A percentile compares a stretch with the other conserved stretches of the same genome.
Evolutionary conservation across 1,139 yeast species (phyloP).

Genomic region (Suhomyces guaymorum): DNA sequence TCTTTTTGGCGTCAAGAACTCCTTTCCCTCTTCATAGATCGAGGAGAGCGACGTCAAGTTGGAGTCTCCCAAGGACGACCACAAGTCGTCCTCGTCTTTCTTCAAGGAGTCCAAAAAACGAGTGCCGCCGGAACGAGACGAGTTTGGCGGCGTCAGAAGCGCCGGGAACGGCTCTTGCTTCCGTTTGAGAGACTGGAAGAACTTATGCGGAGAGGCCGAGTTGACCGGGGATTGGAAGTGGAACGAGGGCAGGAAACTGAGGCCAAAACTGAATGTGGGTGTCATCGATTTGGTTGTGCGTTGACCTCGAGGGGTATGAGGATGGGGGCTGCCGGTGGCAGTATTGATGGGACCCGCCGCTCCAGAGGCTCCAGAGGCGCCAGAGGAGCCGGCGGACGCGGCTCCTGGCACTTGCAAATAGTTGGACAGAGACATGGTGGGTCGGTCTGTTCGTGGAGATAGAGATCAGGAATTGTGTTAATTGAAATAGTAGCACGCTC

Average conservation of each 20-base stretch:
- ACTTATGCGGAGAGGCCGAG: slow-evolving; percentile 40
- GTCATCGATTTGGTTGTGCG: slow-evolving; percentile 19
- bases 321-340: slow-evolving; percentile 18
- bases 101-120: slow-evolving; percentile 13
- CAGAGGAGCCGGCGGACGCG: slow-evolving; percentile 1
- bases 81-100: slow-evolving; percentile 28
- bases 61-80: slow-evolving; percentile 34
- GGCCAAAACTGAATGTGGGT: slow-evolving; percentile 44
- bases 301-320: slow-evolving; percentile 33
- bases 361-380: no score
- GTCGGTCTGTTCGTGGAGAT: neutral
- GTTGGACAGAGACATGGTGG: slow-evolving; percentile 12
- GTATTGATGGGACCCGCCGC: slow-evolving; percentile 1
- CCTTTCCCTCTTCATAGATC: slow-evolving; percentile 28
- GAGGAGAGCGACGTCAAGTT: slow-evolving; percentile 31
- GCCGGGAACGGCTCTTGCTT: slow-evolving; percentile 11
- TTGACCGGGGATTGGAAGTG: slow-evolving; percentile 41
- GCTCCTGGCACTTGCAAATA: slow-evolving; percentile 10
- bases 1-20: slow-evolving; percentile 39
- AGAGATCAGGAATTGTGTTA: slow-evolving; percentile 5
- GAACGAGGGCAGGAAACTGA: slow-evolving; percentile 49
- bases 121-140: slow-evolving; percentile 16
- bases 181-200: slow-evolving; percentile 22
- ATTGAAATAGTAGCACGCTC: slow-evolving; percentile 5
- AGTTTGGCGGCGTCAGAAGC: slow-evolving; percentile 26